These are phyloP conservation scores for Calycina marina DNA, from an alignment of 2,329 filamentous ascomycete species.

Conservation along the genomic window DNA sequence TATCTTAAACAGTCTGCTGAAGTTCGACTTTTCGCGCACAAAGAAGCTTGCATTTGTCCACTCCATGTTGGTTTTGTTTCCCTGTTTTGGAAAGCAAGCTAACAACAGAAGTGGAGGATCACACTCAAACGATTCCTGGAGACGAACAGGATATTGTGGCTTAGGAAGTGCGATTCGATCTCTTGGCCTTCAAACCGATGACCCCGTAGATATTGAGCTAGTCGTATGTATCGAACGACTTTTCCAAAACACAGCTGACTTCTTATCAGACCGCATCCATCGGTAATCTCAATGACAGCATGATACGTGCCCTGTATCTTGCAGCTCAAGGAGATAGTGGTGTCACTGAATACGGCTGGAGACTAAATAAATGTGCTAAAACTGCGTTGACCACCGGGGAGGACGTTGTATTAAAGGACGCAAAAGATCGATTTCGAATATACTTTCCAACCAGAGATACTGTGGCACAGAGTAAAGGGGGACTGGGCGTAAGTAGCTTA, in stretches of 20 bases:
- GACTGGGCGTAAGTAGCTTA: slow-evolving; percentile 33
- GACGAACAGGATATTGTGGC: slow-evolving; percentile 56
- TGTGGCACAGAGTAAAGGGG: slow-evolving; percentile 49
- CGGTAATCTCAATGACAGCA: slow-evolving; percentile 55
- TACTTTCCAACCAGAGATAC: slow-evolving; percentile 71
- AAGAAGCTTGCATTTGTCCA: slow-evolving; percentile 65
- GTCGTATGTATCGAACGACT: slow-evolving; percentile 34
- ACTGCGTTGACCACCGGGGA: slow-evolving; percentile 8
- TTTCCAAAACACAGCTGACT: slow-evolving; percentile 5
- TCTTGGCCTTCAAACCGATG: slow-evolving; percentile 43
- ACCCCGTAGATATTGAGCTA: slow-evolving; percentile 54
- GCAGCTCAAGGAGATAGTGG: slow-evolving; percentile 40
- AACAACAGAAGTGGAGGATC: slow-evolving; percentile 34
- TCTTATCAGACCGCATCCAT: slow-evolving; percentile 56
- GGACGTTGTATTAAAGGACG: slow-evolving; percentile 14
- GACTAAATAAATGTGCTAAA: slow-evolving; percentile 16
- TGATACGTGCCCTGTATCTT: slow-evolving; percentile 45
- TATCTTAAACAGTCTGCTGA: slow-evolving; percentile 52
- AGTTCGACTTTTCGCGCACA: slow-evolving; percentile 73
- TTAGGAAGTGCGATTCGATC: slow-evolving; percentile 53
- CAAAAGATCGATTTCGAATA: slow-evolving; percentile 44
- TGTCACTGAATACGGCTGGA: slow-evolving; percentile 27
- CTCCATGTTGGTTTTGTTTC: slow-evolving; percentile 39
- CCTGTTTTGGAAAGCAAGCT: not conserved
- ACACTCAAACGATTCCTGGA: slow-evolving; percentile 33